A percentile compares a stretch with the other conserved stretches of the same genome.
Conservation (phyloP, 345 rosid genomes). For the sweet orange (Citrus sinensis) region DNA sequence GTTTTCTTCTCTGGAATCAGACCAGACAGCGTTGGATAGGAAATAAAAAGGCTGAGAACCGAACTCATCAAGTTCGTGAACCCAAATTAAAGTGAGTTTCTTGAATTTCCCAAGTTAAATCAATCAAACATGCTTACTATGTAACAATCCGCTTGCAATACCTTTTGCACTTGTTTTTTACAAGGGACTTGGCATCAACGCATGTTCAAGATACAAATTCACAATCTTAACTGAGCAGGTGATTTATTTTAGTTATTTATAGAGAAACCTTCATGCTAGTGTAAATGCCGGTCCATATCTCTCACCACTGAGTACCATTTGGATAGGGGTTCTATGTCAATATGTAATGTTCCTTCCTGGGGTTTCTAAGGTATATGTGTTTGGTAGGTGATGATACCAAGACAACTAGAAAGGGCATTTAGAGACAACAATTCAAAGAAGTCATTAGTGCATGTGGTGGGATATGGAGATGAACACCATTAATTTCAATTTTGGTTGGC, state of each 20-base stretch:
- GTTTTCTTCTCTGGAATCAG: conserved; percentile 84
- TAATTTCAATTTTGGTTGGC: not conserved
- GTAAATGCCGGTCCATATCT: not conserved
- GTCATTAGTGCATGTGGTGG: not conserved
- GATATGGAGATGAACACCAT: no score
- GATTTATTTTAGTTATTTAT: not conserved
- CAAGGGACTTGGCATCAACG: not conserved
- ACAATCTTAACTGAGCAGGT: not conserved
- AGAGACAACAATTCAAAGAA: not conserved
- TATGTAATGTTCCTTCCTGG: not conserved
- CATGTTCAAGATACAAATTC: not conserved
- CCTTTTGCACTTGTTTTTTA: not conserved
- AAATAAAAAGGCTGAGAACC: conserved; percentile 41
- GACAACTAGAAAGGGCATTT: not conserved
- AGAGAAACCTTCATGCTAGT: not conserved
- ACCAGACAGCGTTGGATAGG: conserved; percentile 76
- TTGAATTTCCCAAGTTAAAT: conserved; percentile 6
- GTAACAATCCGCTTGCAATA: not conserved
- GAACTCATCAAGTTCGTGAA: conserved; percentile 33
- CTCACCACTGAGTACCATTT: not conserved
- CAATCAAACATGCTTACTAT: not conserved
- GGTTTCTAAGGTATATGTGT: not conserved
- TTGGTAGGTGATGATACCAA: not conserved
- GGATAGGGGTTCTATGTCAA: not conserved
- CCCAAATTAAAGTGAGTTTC: conserved; percentile 62